phyloP scores from a whole-genome alignment of 176 grass and related monocot genomes.

The Guadua angustifolia region DNA sequence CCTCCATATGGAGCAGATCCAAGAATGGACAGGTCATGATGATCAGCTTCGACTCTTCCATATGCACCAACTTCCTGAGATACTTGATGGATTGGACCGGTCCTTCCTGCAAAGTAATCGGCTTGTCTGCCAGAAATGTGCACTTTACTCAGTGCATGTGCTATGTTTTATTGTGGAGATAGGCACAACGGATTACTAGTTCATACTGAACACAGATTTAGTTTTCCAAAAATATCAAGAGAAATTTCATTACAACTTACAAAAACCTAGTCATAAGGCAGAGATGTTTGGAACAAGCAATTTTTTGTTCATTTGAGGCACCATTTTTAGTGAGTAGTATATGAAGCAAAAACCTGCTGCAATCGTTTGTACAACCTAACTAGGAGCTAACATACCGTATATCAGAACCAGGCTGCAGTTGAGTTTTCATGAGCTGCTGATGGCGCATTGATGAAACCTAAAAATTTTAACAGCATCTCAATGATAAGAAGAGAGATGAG shows the following conservation, averaged over 20 bases:
- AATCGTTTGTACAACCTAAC: constrained; percentile 13
- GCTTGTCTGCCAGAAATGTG: constrained; percentile 99
- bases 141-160: constrained; percentile 71
- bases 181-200: constrained; percentile 38
- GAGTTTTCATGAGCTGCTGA: constrained; percentile 67
- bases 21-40: constrained; percentile 65
- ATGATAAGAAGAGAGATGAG: constrained; percentile 6
- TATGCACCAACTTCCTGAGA: constrained; percentile 69
- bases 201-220: background rate
- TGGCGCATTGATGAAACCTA: constrained; percentile 57
- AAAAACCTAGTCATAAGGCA: background rate
- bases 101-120: constrained; percentile 87
- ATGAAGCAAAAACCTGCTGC: constrained; percentile 19
- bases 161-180: constrained; percentile 50
- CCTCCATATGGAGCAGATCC: constrained; percentile 73
- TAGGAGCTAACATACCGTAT: constrained; percentile 59
- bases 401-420: constrained; percentile 72
- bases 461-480: background rate
- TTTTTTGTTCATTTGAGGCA: constrained; percentile 26
- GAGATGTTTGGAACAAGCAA: constrained; percentile 38
- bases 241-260: constrained; percentile 26
- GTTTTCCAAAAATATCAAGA: constrained; percentile 36
- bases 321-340: constrained; percentile 7
- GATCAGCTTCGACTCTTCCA: constrained; percentile 76
- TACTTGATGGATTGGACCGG: constrained; percentile 65